Conservation (phyloP, 1,139 yeast genomes). For the Hansenula sp. region DNA sequence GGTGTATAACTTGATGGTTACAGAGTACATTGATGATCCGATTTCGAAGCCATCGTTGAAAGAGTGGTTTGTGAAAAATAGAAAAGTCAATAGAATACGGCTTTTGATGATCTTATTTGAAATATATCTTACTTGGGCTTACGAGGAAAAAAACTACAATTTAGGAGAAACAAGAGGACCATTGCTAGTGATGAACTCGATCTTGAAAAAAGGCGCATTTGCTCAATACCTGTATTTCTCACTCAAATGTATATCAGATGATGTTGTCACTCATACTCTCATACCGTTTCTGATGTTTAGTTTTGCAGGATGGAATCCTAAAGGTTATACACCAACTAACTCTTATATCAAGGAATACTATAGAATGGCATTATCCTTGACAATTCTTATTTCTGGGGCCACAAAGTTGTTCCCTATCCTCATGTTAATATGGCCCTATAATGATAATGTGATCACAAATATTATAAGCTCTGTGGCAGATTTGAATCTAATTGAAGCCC, state of each 20-base stretch:
- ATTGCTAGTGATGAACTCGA: slow-evolving; percentile 26
- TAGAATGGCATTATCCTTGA: slow-evolving; percentile 45
- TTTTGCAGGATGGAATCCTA: slow-evolving; percentile 39
- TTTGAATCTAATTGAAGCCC: slow-evolving; percentile 61
- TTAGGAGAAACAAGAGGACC: slow-evolving; percentile 3
- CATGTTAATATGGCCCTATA: slow-evolving; percentile 96
- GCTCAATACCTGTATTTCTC: slow-evolving; percentile 68
- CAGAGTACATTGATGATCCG: slow-evolving; percentile 5
- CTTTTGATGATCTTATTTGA: slow-evolving; percentile 75
- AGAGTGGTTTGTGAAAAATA: slow-evolving; percentile 24
- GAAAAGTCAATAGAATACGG: slow-evolving; percentile 42
- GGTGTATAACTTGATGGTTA: slow-evolving; percentile 65
- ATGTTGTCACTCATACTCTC: slow-evolving; percentile 45
- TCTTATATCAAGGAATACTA: slow-evolving; percentile 14
- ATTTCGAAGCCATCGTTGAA: slow-evolving; percentile 8
- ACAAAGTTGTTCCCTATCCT: slow-evolving; percentile 86
- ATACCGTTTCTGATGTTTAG: slow-evolving; percentile 39
- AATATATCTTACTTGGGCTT: slow-evolving; percentile 89
- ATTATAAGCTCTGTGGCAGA: slow-evolving; percentile 60
- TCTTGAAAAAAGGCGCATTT: slow-evolving; percentile 42
- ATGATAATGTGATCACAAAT: slow-evolving; percentile 60
- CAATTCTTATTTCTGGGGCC: slow-evolving; percentile 70
- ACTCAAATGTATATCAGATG: slow-evolving; percentile 55
- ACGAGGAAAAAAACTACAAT: slow-evolving; percentile 58
- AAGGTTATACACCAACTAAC: slow-evolving; percentile 5